These are phyloP conservation scores for Trypanosoma mega DNA, from an alignment of 208 protist genomes.

Conservation along the genomic window DNA sequence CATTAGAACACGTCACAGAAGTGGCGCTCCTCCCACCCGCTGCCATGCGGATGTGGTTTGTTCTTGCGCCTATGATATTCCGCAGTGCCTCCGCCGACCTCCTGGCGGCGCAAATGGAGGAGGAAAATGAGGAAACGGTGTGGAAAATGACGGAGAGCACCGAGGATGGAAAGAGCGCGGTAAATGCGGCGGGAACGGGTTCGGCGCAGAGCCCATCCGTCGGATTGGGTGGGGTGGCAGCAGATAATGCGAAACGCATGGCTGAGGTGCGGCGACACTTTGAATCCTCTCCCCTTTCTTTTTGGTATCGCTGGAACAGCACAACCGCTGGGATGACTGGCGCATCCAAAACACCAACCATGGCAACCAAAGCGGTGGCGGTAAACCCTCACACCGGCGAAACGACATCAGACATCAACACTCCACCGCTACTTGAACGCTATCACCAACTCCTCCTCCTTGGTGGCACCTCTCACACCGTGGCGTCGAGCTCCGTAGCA, in stretches of 20 bases:
- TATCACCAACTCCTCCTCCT: neutral
- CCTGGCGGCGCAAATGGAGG: slow-evolving; percentile 1
- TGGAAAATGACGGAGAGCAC: neutral
- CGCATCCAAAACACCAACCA: too few relatives aligned
- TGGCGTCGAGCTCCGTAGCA: too few relatives aligned
- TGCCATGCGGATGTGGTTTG: slow-evolving; percentile 55
- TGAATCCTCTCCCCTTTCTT: slow-evolving; percentile 4
- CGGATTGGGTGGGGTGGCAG: neutral
- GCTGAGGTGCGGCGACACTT: neutral
- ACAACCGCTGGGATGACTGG: neutral
- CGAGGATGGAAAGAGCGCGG: neutral
- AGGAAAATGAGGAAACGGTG: neutral
- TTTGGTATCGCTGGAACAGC: slow-evolving; percentile 22
- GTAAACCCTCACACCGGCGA: too few relatives aligned
- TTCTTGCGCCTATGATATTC: slow-evolving; percentile 51
- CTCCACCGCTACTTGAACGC: neutral
- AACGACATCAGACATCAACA: too few relatives aligned
- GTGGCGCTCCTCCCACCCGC: slow-evolving; percentile 41
- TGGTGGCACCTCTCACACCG: neutral
- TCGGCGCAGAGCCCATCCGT: neutral
- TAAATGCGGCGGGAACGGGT: neutral
- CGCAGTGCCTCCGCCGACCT: slow-evolving; percentile 37
- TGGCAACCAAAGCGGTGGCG: too few relatives aligned
- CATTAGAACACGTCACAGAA: slow-evolving; percentile 19
- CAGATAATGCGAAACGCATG: slow-evolving; percentile 5